phyloP scores from a whole-genome alignment of 1,284 basidiomycete genomes.

The Mixia osmundae region DNA sequence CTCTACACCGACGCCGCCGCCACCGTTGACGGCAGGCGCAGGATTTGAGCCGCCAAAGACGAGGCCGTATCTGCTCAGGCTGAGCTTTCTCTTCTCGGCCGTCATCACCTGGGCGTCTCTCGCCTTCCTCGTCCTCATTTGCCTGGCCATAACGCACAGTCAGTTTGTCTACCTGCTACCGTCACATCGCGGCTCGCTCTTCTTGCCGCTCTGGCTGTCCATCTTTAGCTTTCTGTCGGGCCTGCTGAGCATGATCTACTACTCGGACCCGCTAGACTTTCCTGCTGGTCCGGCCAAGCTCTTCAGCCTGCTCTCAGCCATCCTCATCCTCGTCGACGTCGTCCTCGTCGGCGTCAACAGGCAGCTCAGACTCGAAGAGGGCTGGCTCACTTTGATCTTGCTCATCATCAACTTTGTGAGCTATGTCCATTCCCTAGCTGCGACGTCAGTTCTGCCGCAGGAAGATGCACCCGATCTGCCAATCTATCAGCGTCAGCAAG shows the following conservation, averaged over 20 bases:
- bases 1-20: no score
- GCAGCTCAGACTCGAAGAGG: neutral
- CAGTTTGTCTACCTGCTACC: neutral
- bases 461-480: neutral
- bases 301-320: neutral
- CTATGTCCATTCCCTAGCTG: no score
- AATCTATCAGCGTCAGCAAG: neutral
- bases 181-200: neutral
- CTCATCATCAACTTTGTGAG: neutral
- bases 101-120: constrained; percentile 97
- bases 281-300: neutral
- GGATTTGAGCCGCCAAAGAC: no score
- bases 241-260: neutral
- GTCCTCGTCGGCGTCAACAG: neutral
- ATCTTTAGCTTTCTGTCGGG: neutral
- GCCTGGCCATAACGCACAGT: neutral
- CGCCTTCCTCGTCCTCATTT: constrained; percentile 43
- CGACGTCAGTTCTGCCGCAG: no score
- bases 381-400: neutral
- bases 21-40: no score
- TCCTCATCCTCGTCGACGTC: neutral
- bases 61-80: no score
- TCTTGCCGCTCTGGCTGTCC: constrained; percentile 1
- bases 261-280: neutral
- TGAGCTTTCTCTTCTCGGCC: constrained; percentile 53